phyloP scores from a whole-genome alignment of 495 filamentous ascomycete genomes.

The Neurospora sp. region DNA sequence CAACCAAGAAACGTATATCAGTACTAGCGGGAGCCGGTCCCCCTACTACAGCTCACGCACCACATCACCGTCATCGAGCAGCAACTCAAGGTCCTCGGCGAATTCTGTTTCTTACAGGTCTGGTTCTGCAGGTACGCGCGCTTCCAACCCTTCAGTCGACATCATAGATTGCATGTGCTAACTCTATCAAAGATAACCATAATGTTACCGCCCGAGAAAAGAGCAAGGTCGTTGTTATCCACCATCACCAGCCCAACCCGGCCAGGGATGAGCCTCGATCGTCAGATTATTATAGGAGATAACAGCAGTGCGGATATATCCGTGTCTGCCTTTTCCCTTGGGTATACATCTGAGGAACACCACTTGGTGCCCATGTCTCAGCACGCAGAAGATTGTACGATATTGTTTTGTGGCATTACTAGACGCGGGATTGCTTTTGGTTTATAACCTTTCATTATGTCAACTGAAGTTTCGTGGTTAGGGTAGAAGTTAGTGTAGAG shows the following conservation, averaged over 20 bases:
- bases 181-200: background rate
- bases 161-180: background rate
- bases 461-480: background rate
- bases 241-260: conserved; percentile 9
- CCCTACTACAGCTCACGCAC: background rate
- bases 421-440: background rate
- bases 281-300: conserved; percentile 1
- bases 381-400: background rate
- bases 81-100: background rate
- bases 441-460: background rate
- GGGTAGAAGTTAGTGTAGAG: background rate
- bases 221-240: conserved; percentile 2
- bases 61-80: background rate
- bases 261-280: conserved; percentile 10
- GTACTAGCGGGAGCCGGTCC: background rate
- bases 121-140: background rate
- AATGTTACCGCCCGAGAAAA: background rate
- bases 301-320: background rate
- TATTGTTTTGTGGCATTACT: background rate
- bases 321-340: background rate
- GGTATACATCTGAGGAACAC: background rate
- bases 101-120: background rate
- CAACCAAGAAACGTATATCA: background rate
- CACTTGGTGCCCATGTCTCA: background rate
- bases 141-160: background rate